Evolutionary conservation across 2,329 filamentous ascomycete species (phyloP).

Genomic region (Monilinia laxa): DNA sequence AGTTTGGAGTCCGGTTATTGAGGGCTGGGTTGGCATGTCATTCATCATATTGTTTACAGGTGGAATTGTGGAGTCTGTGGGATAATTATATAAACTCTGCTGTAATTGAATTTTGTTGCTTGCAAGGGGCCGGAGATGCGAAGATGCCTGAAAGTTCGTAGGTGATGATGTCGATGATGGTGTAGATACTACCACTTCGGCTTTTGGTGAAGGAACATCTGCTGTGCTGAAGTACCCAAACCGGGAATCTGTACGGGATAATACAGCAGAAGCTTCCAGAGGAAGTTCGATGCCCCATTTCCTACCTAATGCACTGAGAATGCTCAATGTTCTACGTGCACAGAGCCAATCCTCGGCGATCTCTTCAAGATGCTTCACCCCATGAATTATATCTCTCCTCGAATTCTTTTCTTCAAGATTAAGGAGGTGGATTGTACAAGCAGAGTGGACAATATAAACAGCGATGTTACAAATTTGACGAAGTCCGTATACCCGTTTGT

Average conservation of each 20-base stretch:
- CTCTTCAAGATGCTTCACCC: slow-evolving; percentile 88
- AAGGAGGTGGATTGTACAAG: slow-evolving; percentile 90
- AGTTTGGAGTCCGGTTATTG: background rate
- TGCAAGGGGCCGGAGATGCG: slow-evolving; percentile 19
- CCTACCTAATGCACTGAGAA: slow-evolving; percentile 79
- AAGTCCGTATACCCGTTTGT: slow-evolving; percentile 87
- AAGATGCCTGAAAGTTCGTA: slow-evolving; percentile 22
- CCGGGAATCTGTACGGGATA: slow-evolving; percentile 76
- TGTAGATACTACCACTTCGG: slow-evolving; percentile 35
- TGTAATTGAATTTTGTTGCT: slow-evolving; percentile 34
- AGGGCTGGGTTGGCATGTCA: background rate
- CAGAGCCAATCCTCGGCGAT: slow-evolving; percentile 95
- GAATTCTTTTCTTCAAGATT: slow-evolving; percentile 93
- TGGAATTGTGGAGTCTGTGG: background rate
- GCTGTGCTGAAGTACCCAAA: slow-evolving; percentile 66
- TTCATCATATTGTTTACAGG: background rate
- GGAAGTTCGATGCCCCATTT: slow-evolving; percentile 90
- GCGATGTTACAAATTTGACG: slow-evolving; percentile 95
- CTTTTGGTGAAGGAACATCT: slow-evolving; percentile 40
- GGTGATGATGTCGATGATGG: slow-evolving; percentile 34
- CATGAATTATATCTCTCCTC: slow-evolving; percentile 83
- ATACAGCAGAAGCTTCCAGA: slow-evolving; percentile 72
- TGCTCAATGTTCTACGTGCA: slow-evolving; percentile 78
- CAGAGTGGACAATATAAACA: slow-evolving; percentile 92
- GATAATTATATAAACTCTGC: slow-evolving; percentile 38